These are phyloP conservation scores for Stentor roeselii DNA, from an alignment of 73 alveolate species.

Conservation along the genomic window DNA sequence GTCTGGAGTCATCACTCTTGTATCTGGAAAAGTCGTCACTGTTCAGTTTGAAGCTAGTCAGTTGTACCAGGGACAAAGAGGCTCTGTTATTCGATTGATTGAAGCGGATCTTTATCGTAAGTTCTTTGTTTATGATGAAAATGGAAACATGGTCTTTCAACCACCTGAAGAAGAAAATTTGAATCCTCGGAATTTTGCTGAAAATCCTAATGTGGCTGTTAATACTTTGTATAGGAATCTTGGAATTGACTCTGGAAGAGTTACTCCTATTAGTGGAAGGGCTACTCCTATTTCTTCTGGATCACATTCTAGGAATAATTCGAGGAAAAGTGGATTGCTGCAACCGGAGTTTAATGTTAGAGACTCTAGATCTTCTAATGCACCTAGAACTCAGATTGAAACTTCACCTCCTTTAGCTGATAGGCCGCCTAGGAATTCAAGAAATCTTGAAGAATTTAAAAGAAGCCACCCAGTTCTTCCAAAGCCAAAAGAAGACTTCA, in stretches of 20 bases:
- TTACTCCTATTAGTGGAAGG: constrained; percentile 2
- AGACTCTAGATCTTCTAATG: too few relatives aligned
- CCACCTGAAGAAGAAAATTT: neutral
- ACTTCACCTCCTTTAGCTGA: too few relatives aligned
- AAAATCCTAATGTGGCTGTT: neutral
- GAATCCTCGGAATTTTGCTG: neutral
- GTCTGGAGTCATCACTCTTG: neutral
- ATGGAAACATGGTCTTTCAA: too few relatives aligned
- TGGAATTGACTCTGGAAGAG: neutral
- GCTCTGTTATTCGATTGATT: neutral
- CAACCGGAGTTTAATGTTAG: too few relatives aligned
- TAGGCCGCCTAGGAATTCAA: too few relatives aligned
- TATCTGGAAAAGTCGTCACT: neutral
- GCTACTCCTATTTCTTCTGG: neutral
- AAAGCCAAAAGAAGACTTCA: too few relatives aligned
- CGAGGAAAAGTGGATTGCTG: neutral
- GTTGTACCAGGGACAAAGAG: too few relatives aligned
- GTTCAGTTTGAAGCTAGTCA: too few relatives aligned
- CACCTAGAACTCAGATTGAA: too few relatives aligned
- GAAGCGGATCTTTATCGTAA: neutral
- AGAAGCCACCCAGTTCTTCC: too few relatives aligned
- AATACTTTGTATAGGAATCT: neutral
- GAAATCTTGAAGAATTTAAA: too few relatives aligned
- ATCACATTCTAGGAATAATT: neutral
- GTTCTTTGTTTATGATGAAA: neutral